Percentiles rank a stretch among this genome's conserved stretches.
These are phyloP conservation scores for Naegleria lovaniensis DNA, from an alignment of 208 protist species.

Conservation along the genomic window DNA sequence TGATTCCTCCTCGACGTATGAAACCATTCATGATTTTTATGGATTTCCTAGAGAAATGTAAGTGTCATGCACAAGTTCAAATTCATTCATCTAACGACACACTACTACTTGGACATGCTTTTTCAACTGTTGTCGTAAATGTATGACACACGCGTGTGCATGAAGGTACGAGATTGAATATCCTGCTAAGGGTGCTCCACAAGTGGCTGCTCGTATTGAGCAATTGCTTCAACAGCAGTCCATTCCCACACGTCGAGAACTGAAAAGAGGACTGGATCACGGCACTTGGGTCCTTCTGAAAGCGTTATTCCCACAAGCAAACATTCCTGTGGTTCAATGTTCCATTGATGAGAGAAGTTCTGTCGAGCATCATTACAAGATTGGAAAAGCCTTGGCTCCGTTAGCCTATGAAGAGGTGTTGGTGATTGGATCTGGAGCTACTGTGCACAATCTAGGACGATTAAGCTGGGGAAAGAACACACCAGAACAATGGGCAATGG, in stretches of 20 bases:
- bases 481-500: background rate
- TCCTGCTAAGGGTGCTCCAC: background rate
- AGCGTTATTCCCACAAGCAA: background rate
- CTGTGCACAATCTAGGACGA: background rate
- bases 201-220: background rate
- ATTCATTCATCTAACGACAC: too few relatives aligned
- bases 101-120: too few relatives aligned
- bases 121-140: too few relatives aligned
- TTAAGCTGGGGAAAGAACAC: background rate
- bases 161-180: background rate
- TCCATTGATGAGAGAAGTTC: background rate
- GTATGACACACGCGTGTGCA: too few relatives aligned
- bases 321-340: background rate
- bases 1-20: background rate
- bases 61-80: too few relatives aligned
- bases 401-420: background rate
- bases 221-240: background rate
- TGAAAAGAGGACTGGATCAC: background rate
- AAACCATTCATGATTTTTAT: slow-evolving; percentile 5
- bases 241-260: background rate
- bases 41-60: background rate
- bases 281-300: background rate
- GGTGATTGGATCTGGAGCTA: background rate
- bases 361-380: background rate
- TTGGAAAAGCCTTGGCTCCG: background rate